These are phyloP conservation scores for Arxiozyma heterogenica DNA, from an alignment of 1,139 yeast genomes.

Conservation along the genomic window DNA sequence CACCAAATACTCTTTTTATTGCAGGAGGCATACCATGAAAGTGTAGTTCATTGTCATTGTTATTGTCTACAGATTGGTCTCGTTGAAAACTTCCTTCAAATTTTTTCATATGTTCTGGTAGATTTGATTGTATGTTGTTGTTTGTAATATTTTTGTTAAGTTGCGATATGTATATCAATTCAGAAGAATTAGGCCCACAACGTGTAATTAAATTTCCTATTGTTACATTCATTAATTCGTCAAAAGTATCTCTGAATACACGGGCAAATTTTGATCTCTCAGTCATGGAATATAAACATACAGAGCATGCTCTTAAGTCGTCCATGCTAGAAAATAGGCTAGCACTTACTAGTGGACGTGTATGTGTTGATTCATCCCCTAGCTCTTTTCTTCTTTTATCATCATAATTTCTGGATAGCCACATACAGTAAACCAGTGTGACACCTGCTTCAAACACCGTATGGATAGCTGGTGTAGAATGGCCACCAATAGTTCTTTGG, in stretches of 20 bases:
- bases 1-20: conserved; percentile 36
- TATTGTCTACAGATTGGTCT: neutral
- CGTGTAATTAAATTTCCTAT: conserved; percentile 44
- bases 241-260: conserved; percentile 51
- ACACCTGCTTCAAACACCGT: conserved; percentile 55
- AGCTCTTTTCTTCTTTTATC: conserved; percentile 39
- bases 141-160: neutral
- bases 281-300: conserved; percentile 49
- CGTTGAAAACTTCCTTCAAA: neutral
- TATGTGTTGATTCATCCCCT: conserved; percentile 45
- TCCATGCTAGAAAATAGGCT: conserved; percentile 43
- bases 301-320: conserved; percentile 50
- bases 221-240: conserved; percentile 49
- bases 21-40: conserved; percentile 50
- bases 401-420: conserved; percentile 49
- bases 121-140: no score
- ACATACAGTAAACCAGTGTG: conserved; percentile 49
- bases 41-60: neutral
- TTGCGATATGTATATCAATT: conserved; percentile 33
- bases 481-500: conserved; percentile 47
- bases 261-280: conserved; percentile 50
- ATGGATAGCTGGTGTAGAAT: conserved; percentile 52
- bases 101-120: neutral
- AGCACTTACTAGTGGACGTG: conserved; percentile 43
- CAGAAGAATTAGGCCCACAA: conserved; percentile 48